These are phyloP conservation scores for Aspergillus tanneri DNA, from an alignment of 2,329 filamentous ascomycete genomes.

Conservation along the genomic window DNA sequence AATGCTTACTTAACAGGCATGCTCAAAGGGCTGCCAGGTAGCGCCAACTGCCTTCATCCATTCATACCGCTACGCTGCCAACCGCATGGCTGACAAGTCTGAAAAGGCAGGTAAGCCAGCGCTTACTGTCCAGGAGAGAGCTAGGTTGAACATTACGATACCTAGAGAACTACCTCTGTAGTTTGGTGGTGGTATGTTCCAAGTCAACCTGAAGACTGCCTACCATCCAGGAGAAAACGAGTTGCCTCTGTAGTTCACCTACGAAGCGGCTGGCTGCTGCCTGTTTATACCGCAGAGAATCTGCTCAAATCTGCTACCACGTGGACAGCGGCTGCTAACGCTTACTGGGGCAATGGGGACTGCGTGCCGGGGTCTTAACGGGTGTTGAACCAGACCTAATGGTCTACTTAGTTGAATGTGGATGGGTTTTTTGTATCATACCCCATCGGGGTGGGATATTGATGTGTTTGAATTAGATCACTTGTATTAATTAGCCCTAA, in stretches of 20 bases:
- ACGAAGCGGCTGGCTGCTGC: conserved; percentile 61
- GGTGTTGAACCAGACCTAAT: neutral
- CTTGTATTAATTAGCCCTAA: too few species aligned
- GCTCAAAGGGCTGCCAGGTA: conserved; percentile 56
- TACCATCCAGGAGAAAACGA: conserved; percentile 46
- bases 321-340: conserved; percentile 49
- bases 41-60: conserved; percentile 29
- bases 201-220: conserved; percentile 47
- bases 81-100: conserved; percentile 16
- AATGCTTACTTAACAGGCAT: too few species aligned
- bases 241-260: conserved; percentile 59
- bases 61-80: conserved; percentile 20
- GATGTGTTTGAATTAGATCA: too few species aligned
- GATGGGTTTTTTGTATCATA: conserved; percentile 7
- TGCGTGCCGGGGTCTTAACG: neutral
- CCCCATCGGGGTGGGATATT: too few species aligned
- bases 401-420: conserved; percentile 14
- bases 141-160: conserved; percentile 1
- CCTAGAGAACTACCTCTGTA: conserved; percentile 19
- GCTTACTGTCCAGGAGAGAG: conserved; percentile 3
- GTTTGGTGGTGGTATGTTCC: conserved; percentile 8
- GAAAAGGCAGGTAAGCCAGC: conserved; percentile 16
- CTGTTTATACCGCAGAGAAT: conserved; percentile 60
- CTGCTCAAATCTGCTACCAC: conserved; percentile 51
- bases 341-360: conserved; percentile 20